These are phyloP conservation scores for Ganoderma multipileum DNA, from an alignment of 1,284 basidiomycete species.

Conservation along the genomic window DNA sequence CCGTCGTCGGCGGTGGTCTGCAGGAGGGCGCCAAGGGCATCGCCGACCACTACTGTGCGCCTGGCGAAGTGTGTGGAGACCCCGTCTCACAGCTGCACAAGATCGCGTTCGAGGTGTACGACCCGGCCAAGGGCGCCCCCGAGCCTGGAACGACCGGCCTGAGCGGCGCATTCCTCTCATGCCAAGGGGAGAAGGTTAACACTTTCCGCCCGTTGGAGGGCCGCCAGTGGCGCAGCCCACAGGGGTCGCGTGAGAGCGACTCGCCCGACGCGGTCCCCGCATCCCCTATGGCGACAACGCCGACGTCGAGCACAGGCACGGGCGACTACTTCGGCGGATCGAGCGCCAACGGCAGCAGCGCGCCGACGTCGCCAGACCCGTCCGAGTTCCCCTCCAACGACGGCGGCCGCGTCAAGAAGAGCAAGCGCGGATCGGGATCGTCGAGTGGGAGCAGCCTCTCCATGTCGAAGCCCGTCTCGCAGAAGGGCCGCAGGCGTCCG, in stretches of 20 bases:
- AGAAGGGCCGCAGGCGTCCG: conserved; percentile 73
- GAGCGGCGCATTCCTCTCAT: conserved; percentile 83
- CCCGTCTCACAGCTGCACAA: conserved; percentile 96
- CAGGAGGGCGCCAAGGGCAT: conserved; percentile 85
- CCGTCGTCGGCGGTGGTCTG: conserved; percentile 87
- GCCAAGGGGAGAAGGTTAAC: conserved; percentile 89
- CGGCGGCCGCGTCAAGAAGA: conserved; percentile 80
- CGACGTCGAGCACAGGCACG: conserved; percentile 55
- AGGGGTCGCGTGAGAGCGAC: conserved; percentile 50
- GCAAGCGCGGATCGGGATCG: conserved; percentile 71
- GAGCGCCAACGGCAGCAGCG: conserved; percentile 55
- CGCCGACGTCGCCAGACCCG: conserved; percentile 71
- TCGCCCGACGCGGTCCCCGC: conserved; percentile 67
- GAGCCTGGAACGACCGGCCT: conserved; percentile 76
- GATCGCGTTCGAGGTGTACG: conserved; percentile 90
- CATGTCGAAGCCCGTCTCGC: conserved; percentile 64
- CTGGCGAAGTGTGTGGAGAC: conserved; percentile 90
- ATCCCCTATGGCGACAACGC: conserved; percentile 72
- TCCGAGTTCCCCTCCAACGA: conserved; percentile 80
- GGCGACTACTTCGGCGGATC: conserved; percentile 69
- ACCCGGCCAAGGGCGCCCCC: conserved; percentile 68
- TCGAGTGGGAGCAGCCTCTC: conserved; percentile 72
- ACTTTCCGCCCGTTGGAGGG: conserved; percentile 87
- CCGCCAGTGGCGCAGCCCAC: conserved; percentile 59
- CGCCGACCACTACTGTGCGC: conserved; percentile 79